A percentile compares a stretch with the other conserved stretches of the same genome.
These are phyloP conservation scores for Candida rishiriensis DNA, from an alignment of 805 yeast genomes.

Conservation along the genomic window DNA sequence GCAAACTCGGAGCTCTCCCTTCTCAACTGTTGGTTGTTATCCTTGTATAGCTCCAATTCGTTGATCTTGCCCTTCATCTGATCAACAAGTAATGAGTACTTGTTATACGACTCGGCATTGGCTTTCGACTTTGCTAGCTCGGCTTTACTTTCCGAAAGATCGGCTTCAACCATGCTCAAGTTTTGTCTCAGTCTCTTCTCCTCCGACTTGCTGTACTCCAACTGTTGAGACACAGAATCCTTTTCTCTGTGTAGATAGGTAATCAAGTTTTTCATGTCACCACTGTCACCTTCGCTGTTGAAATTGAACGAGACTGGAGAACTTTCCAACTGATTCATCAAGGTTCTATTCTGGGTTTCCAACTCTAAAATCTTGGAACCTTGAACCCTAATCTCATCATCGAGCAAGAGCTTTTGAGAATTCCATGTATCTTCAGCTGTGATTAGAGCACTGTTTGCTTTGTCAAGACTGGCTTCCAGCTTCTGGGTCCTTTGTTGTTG, in stretches of 20 bases:
- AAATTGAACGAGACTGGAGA: slow-evolving; percentile 13
- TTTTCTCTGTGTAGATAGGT: slow-evolving; percentile 67
- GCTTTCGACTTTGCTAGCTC: slow-evolving; percentile 37
- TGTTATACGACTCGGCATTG: slow-evolving; percentile 16
- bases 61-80: slow-evolving; percentile 25
- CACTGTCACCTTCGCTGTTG: slow-evolving; percentile 17
- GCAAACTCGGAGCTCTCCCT: slow-evolving; percentile 15
- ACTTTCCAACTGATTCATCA: slow-evolving; percentile 61
- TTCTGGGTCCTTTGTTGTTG: slow-evolving; percentile 28
- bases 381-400: slow-evolving; percentile 43
- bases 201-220: slow-evolving; percentile 50
- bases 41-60: slow-evolving; percentile 27
- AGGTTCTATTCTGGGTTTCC: slow-evolving; percentile 60
- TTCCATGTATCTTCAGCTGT: slow-evolving; percentile 43
- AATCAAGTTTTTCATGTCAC: slow-evolving; percentile 49
- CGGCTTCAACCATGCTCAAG: slow-evolving; percentile 41
- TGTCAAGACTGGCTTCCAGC: slow-evolving; percentile 34
- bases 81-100: slow-evolving; percentile 16
- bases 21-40: slow-evolving; percentile 25
- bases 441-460: slow-evolving; percentile 30
- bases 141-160: slow-evolving; percentile 46
- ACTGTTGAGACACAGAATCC: slow-evolving; percentile 61
- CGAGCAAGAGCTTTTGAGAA: slow-evolving; percentile 36
- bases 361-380: slow-evolving; percentile 50
- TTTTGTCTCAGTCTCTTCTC: slow-evolving; percentile 47